phyloP scores from a whole-genome alignment of 2,329 filamentous ascomycete genomes.

The Paracorniculantispora psalliotae region DNA sequence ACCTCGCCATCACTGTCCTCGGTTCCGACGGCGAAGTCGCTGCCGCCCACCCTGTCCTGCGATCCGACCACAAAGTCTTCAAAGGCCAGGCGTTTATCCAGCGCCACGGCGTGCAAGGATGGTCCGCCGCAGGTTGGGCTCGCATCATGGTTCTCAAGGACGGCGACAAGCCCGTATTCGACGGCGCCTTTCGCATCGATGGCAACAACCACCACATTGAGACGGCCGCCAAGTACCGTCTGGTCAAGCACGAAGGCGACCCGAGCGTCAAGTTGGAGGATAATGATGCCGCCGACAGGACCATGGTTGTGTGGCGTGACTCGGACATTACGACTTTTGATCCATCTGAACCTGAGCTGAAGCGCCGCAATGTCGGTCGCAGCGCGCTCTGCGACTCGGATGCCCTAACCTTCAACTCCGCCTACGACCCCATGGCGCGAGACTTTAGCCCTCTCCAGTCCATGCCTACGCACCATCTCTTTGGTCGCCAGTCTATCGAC shows the following conservation, averaged over 20 bases:
- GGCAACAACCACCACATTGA: slow-evolving; percentile 85
- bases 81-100: slow-evolving; percentile 73
- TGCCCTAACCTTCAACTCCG: slow-evolving; percentile 71
- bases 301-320: slow-evolving; percentile 88
- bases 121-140: slow-evolving; percentile 83
- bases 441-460: slow-evolving; percentile 51
- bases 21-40: slow-evolving; percentile 64
- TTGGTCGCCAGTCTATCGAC: slow-evolving; percentile 69
- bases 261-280: slow-evolving; percentile 50
- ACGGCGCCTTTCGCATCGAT: slow-evolving; percentile 79
- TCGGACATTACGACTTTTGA: slow-evolving; percentile 63
- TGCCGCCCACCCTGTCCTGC: slow-evolving; percentile 63
- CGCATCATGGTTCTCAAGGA: slow-evolving; percentile 74
- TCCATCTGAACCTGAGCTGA: slow-evolving; percentile 55
- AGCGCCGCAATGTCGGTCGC: slow-evolving; percentile 42
- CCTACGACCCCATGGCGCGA: slow-evolving; percentile 60
- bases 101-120: slow-evolving; percentile 54
- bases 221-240: slow-evolving; percentile 65
- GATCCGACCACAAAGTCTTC: slow-evolving; percentile 75
- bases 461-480: slow-evolving; percentile 60
- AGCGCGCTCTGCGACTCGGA: slow-evolving; percentile 64
- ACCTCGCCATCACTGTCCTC: slow-evolving; percentile 69
- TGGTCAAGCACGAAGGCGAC: slow-evolving; percentile 67
- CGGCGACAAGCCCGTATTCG: slow-evolving; percentile 74
- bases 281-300: slow-evolving; percentile 54